Percentiles rank a stretch among this genome's conserved stretches.
Conservation (phyloP, 495 filamentous ascomycete genomes). For the Aspergillus funiculosus region DNA sequence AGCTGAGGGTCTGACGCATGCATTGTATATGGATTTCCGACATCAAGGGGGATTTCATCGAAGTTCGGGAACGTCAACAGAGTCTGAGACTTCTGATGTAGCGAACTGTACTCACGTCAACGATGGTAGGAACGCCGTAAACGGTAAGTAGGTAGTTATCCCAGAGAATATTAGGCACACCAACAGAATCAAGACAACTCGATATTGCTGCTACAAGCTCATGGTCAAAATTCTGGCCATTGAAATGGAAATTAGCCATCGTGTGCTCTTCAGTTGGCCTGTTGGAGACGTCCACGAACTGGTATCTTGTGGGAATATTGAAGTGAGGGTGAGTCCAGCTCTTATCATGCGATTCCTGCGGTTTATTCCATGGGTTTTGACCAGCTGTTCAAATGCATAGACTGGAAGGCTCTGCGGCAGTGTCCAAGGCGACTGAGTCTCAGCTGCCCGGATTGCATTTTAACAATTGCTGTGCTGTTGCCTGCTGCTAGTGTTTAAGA, state of each 20-base stretch:
- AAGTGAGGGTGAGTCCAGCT: too few species aligned
- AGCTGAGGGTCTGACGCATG: constrained; percentile 18
- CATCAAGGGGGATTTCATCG: constrained; percentile 1
- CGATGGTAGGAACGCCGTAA: constrained; percentile 24
- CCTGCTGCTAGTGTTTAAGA: too few species aligned
- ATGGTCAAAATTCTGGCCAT: constrained; percentile 11
- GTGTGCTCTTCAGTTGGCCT: too few species aligned
- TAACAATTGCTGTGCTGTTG: too few species aligned
- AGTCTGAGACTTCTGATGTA: constrained; percentile 22
- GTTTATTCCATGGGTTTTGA: too few species aligned
- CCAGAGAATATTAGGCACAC: constrained; percentile 24
- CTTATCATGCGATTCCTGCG: too few species aligned
- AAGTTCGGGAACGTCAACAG: constrained; percentile 23
- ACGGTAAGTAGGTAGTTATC: constrained; percentile 25
- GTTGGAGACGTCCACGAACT: too few species aligned
- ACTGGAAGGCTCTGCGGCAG: too few species aligned
- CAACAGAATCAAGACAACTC: constrained; percentile 5
- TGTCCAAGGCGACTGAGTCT: too few species aligned
- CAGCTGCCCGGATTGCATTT: too few species aligned
- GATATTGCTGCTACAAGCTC: constrained; percentile 14
- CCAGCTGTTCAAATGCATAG: too few species aligned
- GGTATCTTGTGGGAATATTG: too few species aligned
- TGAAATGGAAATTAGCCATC: constrained; percentile 11
- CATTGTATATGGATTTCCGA: constrained; percentile 10
- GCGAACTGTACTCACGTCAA: constrained; percentile 21